Percentiles rank a stretch among this genome's conserved stretches.
Evolutionary conservation across 1,284 basidiomycete species (phyloP).

Genomic region (Rhodotorula sp.): DNA sequence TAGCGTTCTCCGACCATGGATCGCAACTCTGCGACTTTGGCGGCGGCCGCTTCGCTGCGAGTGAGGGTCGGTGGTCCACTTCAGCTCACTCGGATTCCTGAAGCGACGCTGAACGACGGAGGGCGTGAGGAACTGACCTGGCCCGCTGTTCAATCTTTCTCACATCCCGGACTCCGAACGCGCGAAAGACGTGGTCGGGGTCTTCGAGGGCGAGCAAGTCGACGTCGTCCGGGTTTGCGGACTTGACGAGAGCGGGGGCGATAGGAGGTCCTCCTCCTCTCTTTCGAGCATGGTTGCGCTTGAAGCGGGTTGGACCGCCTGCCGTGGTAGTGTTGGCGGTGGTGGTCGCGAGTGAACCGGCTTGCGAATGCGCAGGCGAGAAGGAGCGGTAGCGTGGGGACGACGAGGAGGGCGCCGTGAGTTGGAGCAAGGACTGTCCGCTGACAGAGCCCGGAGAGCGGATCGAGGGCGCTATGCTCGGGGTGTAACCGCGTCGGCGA

Average conservation of each 20-base stretch:
- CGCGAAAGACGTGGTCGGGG: constrained; percentile 42
- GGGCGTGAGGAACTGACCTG: constrained; percentile 13
- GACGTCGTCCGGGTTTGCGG: constrained; percentile 38
- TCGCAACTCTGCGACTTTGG: constrained; percentile 67
- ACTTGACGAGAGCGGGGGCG: background rate
- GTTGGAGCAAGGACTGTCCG: constrained; percentile 8
- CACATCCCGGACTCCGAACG: constrained; percentile 43
- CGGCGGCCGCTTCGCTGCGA: constrained; percentile 36
- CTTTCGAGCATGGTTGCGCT: constrained; percentile 26
- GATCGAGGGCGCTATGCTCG: constrained; percentile 6
- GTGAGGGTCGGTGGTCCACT: background rate
- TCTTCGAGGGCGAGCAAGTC: constrained; percentile 42
- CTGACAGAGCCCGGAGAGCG: constrained; percentile 4
- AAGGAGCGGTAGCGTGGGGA: background rate
- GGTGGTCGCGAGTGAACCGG: constrained; percentile 26
- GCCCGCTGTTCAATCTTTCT: constrained; percentile 41
- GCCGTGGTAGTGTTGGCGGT: constrained; percentile 2
- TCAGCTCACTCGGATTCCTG: background rate
- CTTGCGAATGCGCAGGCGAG: constrained; percentile 11
- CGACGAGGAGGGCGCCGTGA: background rate
- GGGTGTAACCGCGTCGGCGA: background rate
- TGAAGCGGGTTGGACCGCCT: constrained; percentile 18
- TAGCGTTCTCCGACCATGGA: constrained; percentile 96
- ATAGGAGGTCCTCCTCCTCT: background rate
- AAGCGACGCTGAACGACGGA: background rate